Conservation (phyloP, 1,284 basidiomycete species). For the Malassezia arunalokei region DNA sequence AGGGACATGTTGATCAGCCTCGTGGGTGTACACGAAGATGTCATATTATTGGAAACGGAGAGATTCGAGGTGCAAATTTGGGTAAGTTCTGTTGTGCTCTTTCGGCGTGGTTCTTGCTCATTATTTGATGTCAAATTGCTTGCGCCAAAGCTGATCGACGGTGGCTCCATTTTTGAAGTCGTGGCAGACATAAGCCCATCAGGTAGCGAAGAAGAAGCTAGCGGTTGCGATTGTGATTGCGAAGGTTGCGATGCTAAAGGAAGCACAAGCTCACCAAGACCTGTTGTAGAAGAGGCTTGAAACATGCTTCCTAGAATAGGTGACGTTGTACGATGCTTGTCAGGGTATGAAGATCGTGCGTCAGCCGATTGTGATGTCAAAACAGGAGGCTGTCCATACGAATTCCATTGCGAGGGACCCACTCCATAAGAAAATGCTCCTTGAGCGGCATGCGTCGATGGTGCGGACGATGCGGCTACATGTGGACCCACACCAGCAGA, state of each 20-base stretch:
- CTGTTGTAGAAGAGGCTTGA: background rate
- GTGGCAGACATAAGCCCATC: background rate
- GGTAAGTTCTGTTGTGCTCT: background rate
- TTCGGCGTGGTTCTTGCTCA: background rate
- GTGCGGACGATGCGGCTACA: background rate
- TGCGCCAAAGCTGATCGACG: background rate
- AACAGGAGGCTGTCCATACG: background rate
- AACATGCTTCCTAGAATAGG: background rate
- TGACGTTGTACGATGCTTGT: background rate
- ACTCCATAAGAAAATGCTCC: background rate
- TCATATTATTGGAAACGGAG: background rate
- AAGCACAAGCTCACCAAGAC: too few species aligned
- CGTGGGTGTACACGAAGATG: background rate
- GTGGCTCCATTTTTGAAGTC: background rate
- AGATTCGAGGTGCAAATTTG: conserved; percentile 4
- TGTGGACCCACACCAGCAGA: background rate
- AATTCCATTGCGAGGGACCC: background rate
- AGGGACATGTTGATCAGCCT: background rate
- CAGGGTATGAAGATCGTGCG: background rate
- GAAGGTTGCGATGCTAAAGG: too few species aligned
- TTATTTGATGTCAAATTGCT: background rate
- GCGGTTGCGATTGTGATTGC: too few species aligned
- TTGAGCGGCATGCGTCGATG: background rate
- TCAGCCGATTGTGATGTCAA: background rate
- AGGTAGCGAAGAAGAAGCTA: too few species aligned